Evolutionary conservation across 768 basidiomycete genomes (phyloP).

Genomic region (Xerocomellus amylosporus): DNA sequence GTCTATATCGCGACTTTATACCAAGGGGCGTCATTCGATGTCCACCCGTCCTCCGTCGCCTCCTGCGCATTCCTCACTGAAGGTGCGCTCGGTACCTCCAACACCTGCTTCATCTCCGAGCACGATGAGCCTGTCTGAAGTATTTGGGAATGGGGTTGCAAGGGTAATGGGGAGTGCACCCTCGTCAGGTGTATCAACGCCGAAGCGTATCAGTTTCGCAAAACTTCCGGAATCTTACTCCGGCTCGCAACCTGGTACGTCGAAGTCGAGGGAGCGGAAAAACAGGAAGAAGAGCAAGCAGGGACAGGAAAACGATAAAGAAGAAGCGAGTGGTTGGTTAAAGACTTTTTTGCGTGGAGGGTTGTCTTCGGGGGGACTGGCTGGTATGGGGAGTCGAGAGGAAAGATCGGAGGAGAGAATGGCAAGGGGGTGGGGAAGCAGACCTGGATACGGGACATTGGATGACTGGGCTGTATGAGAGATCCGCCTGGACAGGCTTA

Average conservation of each 20-base stretch:
- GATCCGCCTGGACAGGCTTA: background rate
- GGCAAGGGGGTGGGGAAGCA: conserved; percentile 47
- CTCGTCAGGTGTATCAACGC: conserved; percentile 55
- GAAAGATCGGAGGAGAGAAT: conserved; percentile 54
- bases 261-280: conserved; percentile 35
- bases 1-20: conserved; percentile 73
- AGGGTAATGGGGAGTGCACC: conserved; percentile 37
- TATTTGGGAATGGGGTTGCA: conserved; percentile 29
- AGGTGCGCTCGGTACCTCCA: conserved; percentile 35
- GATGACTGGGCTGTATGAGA: conserved; percentile 58
- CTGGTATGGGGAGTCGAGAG: conserved; percentile 34
- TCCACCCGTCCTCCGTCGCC: conserved; percentile 64
- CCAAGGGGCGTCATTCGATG: conserved; percentile 54
- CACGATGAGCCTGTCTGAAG: conserved; percentile 23
- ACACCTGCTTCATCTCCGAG: conserved; percentile 39
- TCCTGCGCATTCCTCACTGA: conserved; percentile 51
- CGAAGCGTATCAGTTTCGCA: conserved; percentile 79
- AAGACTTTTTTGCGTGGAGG: conserved; percentile 18
- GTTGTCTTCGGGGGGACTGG: conserved; percentile 23
- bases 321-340: conserved; percentile 28
- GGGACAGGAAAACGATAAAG: conserved; percentile 31
- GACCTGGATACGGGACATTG: conserved; percentile 38
- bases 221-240: conserved; percentile 68
- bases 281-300: conserved; percentile 34
- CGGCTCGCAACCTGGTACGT: conserved; percentile 31